Evolutionary conservation across 805 yeast genomes (phyloP), one percentile per base, ranked within the genome.

Genomic region (Danielia oregonensis): DNA sequence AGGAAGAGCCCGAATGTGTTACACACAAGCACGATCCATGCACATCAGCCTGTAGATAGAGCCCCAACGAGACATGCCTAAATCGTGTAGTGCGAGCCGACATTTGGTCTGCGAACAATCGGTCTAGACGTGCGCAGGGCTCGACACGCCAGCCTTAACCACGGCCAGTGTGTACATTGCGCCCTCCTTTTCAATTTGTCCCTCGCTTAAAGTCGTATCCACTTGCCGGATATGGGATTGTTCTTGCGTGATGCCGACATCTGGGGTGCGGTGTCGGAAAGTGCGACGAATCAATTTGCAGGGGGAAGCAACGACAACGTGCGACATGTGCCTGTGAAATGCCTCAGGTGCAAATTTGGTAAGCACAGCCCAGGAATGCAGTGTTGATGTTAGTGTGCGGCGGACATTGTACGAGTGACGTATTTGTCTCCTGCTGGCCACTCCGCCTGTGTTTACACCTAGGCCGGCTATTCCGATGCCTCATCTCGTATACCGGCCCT

Each of bases 81-180:
- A n/a, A 24, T 19, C 22, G 22, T 19, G 22, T 9, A 14, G 7
- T 13, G 7, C 28, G 28, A 11, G 5, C 28, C 28, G 28, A 26
- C 28, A 26, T 26, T 15, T 15, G 28, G 17, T 15, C 16, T 26
- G 17, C 28, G 28, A 15, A 11, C 6, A 6, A 7, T 6, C 4
- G 28, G 28, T 15, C 28, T 26, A 26, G 28, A 17, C 28, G 17
- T 26, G 28, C 15, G 11, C 28, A 26, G 28, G 17, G 28, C 28
- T 12, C 28, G 14, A 6, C 13, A 29, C n/a, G n/a, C n/a, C n/a
- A n/a, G n/a, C n/a, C n/a, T n/a, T n/a, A n/a, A n/a, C n/a, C n/a
- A n/a, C n/a, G n/a, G n/a, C n/a, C n/a, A n/a, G n/a, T n/a, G n/a
- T n/a, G n/a, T n/a, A n/a, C n/a, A n/a, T n/a, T n/a, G n/a, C n/a